These are phyloP conservation scores for Nemania sp. DNA, from an alignment of 2,329 filamentous ascomycete species.

Conservation along the genomic window DNA sequence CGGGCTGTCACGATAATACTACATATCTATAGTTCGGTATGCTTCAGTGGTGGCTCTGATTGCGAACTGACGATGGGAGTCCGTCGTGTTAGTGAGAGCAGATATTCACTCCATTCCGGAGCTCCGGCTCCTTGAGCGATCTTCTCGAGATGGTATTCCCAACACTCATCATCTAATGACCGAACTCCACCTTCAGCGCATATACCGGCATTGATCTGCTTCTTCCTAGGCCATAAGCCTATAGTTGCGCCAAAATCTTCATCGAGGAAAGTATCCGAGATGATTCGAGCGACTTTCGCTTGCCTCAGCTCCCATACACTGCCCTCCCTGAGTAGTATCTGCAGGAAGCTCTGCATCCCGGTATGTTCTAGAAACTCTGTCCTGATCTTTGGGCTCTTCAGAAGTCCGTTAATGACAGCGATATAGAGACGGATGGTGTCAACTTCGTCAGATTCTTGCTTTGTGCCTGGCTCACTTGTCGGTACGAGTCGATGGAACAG, in stretches of 20 bases:
- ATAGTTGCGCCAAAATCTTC: slow-evolving; percentile 62
- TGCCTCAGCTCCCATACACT: slow-evolving; percentile 54
- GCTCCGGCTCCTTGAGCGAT: slow-evolving; percentile 20
- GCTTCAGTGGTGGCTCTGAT: slow-evolving; percentile 1
- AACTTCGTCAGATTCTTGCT: slow-evolving; percentile 28
- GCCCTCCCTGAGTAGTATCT: slow-evolving; percentile 53
- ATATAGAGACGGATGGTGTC: slow-evolving; percentile 41
- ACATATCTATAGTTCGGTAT: slow-evolving; percentile 22
- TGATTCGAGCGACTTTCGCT: slow-evolving; percentile 59
- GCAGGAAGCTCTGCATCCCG: slow-evolving; percentile 59
- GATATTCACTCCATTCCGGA: slow-evolving; percentile 49
- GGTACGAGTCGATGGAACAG: slow-evolving; percentile 49
- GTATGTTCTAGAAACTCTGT: slow-evolving; percentile 56
- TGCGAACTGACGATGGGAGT: slow-evolving; percentile 14
- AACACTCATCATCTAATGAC: slow-evolving; percentile 55
- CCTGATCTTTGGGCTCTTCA: slow-evolving; percentile 57
- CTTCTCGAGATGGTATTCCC: slow-evolving; percentile 55
- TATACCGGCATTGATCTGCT: slow-evolving; percentile 40
- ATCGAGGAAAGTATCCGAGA: slow-evolving; percentile 69
- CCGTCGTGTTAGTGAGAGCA: slow-evolving; percentile 31
- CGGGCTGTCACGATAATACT: not conserved
- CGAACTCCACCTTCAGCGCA: slow-evolving; percentile 41
- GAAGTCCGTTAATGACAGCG: slow-evolving; percentile 57
- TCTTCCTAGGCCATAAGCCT: slow-evolving; percentile 57
- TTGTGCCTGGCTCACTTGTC: slow-evolving; percentile 16